A percentile compares a stretch with the other conserved stretches of the same genome.
phyloP scores from a whole-genome alignment of 257 asterid species.

The Sherardia arvensis region DNA sequence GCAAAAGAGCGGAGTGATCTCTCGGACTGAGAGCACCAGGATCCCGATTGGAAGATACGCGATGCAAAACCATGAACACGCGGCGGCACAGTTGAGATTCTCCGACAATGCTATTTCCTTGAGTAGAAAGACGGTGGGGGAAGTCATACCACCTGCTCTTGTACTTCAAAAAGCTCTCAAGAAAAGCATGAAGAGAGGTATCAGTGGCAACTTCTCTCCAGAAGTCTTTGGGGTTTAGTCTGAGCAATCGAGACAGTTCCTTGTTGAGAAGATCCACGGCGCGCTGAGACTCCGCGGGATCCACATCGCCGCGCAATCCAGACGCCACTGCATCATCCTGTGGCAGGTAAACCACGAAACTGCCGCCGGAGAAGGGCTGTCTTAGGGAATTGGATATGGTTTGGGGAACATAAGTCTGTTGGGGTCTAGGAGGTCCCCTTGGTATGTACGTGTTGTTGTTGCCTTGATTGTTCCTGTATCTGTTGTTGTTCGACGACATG shows the following conservation, averaged over 20 bases:
- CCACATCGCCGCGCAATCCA: constrained; percentile 72
- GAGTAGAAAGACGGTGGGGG: constrained; percentile 75
- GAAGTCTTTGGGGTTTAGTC: constrained; percentile 64
- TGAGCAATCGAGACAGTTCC: constrained; percentile 69
- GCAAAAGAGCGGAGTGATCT: constrained; percentile 84
- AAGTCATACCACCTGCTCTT: constrained; percentile 95
- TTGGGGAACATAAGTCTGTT: constrained; percentile 38
- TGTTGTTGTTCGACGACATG: constrained; percentile 58
- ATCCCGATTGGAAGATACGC: constrained; percentile 78
- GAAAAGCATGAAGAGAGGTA: constrained; percentile 60
- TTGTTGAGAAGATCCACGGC: constrained; percentile 80
- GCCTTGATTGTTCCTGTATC: constrained; percentile 25
- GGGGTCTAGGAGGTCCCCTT: constrained; percentile 34
- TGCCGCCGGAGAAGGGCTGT: constrained; percentile 33
- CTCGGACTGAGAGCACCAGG: constrained; percentile 80
- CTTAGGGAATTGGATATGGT: constrained; percentile 47
- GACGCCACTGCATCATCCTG: constrained; percentile 97
- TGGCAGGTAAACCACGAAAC: constrained; percentile 71
- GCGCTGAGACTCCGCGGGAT: constrained; percentile 79
- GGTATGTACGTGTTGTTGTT: constrained; percentile 15
- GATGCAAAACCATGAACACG: constrained; percentile 85
- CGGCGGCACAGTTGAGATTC: constrained; percentile 78
- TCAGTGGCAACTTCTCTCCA: constrained; percentile 90
- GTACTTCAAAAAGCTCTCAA: constrained; percentile 80
- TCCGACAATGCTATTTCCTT: constrained; percentile 68